These are phyloP conservation scores for Eremochloa ophiuroides DNA, from an alignment of 176 grass and related monocot species.

Conservation along the genomic window DNA sequence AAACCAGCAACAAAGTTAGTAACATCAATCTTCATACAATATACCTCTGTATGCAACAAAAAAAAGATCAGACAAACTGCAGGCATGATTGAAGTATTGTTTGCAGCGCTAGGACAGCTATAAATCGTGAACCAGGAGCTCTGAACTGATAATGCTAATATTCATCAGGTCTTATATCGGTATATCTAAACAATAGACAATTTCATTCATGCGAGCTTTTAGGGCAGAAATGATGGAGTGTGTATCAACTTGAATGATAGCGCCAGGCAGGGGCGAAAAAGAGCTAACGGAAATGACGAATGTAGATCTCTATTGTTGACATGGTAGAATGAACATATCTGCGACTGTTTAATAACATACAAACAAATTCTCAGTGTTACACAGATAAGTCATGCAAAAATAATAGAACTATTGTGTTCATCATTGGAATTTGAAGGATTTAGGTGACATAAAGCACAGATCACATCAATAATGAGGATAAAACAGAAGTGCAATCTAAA, in stretches of 20 bases:
- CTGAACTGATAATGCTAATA: neutral
- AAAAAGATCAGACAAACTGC: neutral
- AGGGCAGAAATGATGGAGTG: neutral
- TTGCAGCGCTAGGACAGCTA: conserved; percentile 4
- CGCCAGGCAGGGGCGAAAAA: neutral
- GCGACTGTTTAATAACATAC: neutral
- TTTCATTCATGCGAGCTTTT: neutral
- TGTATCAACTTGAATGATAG: neutral
- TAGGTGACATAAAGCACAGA: conserved; percentile 1
- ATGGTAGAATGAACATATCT: neutral
- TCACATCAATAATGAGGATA: neutral
- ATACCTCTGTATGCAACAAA: conserved; percentile 2
- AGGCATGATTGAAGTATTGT: neutral
- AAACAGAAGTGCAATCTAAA: conserved; percentile 2
- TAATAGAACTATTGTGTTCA: neutral
- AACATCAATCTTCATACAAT: neutral
- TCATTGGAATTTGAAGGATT: neutral
- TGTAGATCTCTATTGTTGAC: neutral
- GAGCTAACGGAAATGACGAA: neutral
- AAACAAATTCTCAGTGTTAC: conserved; percentile 3
- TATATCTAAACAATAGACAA: neutral
- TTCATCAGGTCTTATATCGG: neutral
- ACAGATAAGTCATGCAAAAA: no score
- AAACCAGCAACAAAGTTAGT: neutral
- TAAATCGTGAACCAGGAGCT: conserved; percentile 6